Evolutionary conservation across 345 rosid genomes (phyloP), one percentile per base, ranked within the genome.

Genomic region (Anacardium occidentale): DNA sequence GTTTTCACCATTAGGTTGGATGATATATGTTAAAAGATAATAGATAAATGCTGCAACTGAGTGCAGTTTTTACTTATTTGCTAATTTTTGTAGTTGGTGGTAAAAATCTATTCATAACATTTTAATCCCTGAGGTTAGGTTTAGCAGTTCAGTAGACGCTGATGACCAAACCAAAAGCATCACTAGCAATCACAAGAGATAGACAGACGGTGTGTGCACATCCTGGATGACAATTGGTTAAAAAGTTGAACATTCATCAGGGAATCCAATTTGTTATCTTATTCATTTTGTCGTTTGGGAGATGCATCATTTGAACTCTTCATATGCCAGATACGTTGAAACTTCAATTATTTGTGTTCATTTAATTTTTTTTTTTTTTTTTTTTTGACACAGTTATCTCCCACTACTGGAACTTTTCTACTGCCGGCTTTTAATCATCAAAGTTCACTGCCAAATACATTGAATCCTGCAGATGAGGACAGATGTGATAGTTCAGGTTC

Each of bases 321-420:
- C 5, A 3, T 37, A 37, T 37, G 5, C 40, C 9, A 3, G 7
- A 37, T 37, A 37, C 42, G 7, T 37, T 6, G 42, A 37, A 37
- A 37, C 42, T 37, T 37, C 1, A 7, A 37, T 37, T 5, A 37
- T 37, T 37, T 37, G 8, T 7, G 29, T 29, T 34, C 34, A n/a
- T 45, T 7, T 22, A 18, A 10, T 13, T 11, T 42, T 47, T 53
- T 54, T n/a, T 20, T 60, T 54, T 73, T 63, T 58, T 72, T 21
- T 22, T 34, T 55, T 65, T 76, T 64, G 74, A 42, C 47, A 24
- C 77, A 82, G 85, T 69, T 74, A 29, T 88, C 90, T 65, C 88
- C 90, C 8, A 86, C 92, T 47, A 83, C 88, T 15, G 90, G 90
- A 76, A 78, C 80, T 44, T 83, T 83, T 69, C 79, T 74, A 2